These are phyloP conservation scores for Lagenidium sp. DNA, from an alignment of 352 stramenopile species.

Conservation along the genomic window DNA sequence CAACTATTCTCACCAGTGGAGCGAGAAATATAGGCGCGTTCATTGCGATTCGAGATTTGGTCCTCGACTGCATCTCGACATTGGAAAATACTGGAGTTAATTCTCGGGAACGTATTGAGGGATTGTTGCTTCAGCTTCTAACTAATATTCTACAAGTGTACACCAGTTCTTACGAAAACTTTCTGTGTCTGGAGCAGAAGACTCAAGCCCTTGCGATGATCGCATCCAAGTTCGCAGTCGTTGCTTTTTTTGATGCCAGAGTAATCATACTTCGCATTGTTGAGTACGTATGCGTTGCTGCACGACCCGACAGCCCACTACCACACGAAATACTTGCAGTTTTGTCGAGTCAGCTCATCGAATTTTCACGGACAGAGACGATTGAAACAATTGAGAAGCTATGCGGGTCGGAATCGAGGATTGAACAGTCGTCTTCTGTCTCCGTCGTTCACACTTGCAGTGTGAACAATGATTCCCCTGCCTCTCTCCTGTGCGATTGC, in stretches of 20 bases:
- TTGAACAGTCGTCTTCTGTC: neutral
- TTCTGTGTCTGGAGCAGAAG: constrained; percentile 57
- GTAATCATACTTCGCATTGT: constrained; percentile 68
- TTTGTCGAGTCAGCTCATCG: constrained; percentile 56
- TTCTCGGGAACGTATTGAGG: constrained; percentile 18
- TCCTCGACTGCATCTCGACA: constrained; percentile 34
- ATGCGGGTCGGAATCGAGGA: neutral
- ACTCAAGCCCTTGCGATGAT: constrained; percentile 60
- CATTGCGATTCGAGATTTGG: constrained; percentile 48
- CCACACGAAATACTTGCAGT: constrained; percentile 56
- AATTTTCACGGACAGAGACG: constrained; percentile 25
- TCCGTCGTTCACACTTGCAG: neutral
- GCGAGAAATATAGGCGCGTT: constrained; percentile 62
- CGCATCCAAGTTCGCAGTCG: constrained; percentile 48
- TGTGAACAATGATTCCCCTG: constrained; percentile 11
- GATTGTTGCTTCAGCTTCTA: constrained; percentile 48
- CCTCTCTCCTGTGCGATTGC: constrained; percentile 41
- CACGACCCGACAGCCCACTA: constrained; percentile 25
- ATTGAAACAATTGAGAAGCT: constrained; percentile 9
- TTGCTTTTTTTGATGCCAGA: constrained; percentile 41
- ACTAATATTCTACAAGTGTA: constrained; percentile 65
- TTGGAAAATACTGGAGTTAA: neutral
- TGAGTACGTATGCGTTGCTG: constrained; percentile 65
- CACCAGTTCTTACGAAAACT: constrained; percentile 64
- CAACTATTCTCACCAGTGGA: constrained; percentile 27